A percentile compares a stretch with the other conserved stretches of the same genome.
Evolutionary conservation across 2,329 filamentous ascomycete species (phyloP).

Genomic region (Lachnellula hyalina): DNA sequence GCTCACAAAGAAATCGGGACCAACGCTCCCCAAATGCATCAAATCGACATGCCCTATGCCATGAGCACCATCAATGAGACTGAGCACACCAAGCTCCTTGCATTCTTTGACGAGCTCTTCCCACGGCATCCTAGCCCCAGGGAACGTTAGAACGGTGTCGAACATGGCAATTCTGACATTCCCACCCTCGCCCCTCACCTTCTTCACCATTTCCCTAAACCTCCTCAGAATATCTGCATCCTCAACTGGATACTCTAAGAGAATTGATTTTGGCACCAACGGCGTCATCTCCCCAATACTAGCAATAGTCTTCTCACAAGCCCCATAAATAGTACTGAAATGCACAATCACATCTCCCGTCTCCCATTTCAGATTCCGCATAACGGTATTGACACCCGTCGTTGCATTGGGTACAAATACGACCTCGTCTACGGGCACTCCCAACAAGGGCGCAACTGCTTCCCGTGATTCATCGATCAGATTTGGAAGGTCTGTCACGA

Average conservation of each 20-base stretch:
- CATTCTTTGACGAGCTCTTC: slow-evolving; percentile 60
- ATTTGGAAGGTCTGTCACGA: slow-evolving; percentile 59
- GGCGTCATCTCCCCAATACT: slow-evolving; percentile 43
- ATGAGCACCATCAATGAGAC: slow-evolving; percentile 78
- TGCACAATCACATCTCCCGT: slow-evolving; percentile 64
- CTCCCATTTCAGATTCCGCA: slow-evolving; percentile 67
- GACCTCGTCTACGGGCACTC: slow-evolving; percentile 57
- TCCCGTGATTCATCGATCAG: slow-evolving; percentile 59
- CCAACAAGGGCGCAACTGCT: slow-evolving; percentile 60
- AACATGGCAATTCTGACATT: slow-evolving; percentile 68
- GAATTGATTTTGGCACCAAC: slow-evolving; percentile 37
- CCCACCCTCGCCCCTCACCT: slow-evolving; percentile 49
- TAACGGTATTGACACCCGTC: slow-evolving; percentile 67
- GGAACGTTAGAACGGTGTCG: slow-evolving; percentile 73
- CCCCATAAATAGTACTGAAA: slow-evolving; percentile 75
- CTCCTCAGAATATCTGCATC: slow-evolving; percentile 59
- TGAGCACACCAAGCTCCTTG: slow-evolving; percentile 60
- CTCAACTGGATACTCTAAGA: slow-evolving; percentile 61
- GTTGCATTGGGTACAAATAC: slow-evolving; percentile 82
- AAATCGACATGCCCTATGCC: slow-evolving; percentile 68
- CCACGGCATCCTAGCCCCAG: slow-evolving; percentile 75
- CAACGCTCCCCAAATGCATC: slow-evolving; percentile 58
- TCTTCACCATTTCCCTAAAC: slow-evolving; percentile 53
- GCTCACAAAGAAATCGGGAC: slow-evolving; percentile 80
- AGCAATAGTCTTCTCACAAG: slow-evolving; percentile 67